A percentile compares a stretch with the other conserved stretches of the same genome.
phyloP scores from a whole-genome alignment of 1,284 basidiomycete species.

The Cutaneotrichosporon dermatis region DNA sequence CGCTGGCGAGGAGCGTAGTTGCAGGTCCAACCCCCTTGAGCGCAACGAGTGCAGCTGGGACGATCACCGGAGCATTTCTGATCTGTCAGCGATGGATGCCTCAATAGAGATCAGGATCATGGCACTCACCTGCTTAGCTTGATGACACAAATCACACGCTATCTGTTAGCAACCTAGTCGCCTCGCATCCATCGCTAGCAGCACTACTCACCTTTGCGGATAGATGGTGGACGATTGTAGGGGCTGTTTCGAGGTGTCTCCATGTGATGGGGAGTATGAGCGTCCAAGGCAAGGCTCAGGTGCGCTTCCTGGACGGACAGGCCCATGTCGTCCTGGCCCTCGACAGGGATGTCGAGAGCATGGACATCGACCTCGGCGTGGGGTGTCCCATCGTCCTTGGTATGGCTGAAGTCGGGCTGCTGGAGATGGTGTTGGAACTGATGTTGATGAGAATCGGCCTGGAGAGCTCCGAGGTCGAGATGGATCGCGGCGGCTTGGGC shows the following conservation, averaged over 20 bases:
- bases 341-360: slow-evolving; percentile 20
- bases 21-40: slow-evolving; percentile 44
- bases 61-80: slow-evolving; percentile 48
- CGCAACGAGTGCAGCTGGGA: slow-evolving; percentile 45
- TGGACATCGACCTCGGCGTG: slow-evolving; percentile 20
- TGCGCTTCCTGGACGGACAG: slow-evolving; percentile 16
- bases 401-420: slow-evolving; percentile 39
- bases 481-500: slow-evolving; percentile 34
- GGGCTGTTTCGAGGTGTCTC: slow-evolving; percentile 7
- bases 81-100: slow-evolving; percentile 2
- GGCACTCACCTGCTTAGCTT: slow-evolving; percentile 41
- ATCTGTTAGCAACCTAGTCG: neutral
- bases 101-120: neutral
- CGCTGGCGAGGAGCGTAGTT: slow-evolving; percentile 47
- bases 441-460: slow-evolving; percentile 18
- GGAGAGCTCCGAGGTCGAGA: slow-evolving; percentile 25
- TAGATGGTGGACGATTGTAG: slow-evolving; percentile 40
- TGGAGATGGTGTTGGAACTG: slow-evolving; percentile 38
- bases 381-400: slow-evolving; percentile 21
- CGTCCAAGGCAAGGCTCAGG: slow-evolving; percentile 32
- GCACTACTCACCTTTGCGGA: slow-evolving; percentile 36
- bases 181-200: neutral
- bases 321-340: slow-evolving; percentile 12
- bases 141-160: slow-evolving; percentile 48
- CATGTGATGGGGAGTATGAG: slow-evolving; percentile 14